A percentile compares a stretch with the other conserved stretches of the same genome.
Conservation (phyloP, 371 early-diverging fungal genomes). For the Rhizopus sp. region DNA sequence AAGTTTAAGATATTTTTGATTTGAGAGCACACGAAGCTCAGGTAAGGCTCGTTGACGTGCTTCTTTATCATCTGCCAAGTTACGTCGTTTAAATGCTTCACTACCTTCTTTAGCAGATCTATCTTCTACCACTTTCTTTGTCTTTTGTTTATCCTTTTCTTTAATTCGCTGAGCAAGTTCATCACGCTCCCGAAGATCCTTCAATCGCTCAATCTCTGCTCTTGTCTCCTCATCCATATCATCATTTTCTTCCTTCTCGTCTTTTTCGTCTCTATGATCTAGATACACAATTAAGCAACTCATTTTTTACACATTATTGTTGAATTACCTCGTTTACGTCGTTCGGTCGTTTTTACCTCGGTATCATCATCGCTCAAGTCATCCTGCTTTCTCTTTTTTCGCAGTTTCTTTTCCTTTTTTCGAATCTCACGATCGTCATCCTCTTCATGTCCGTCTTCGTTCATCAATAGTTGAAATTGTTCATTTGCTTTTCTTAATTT, state of each 20-base stretch:
- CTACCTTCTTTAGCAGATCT: slow-evolving; percentile 73
- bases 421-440: slow-evolving; percentile 29
- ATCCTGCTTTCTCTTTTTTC: slow-evolving; percentile 57
- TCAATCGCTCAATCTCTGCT: slow-evolving; percentile 54
- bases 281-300: not conserved
- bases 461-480: slow-evolving; percentile 55
- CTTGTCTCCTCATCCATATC: slow-evolving; percentile 44
- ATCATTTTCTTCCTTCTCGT: slow-evolving; percentile 37
- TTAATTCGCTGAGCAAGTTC: slow-evolving; percentile 85
- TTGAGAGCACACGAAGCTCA: slow-evolving; percentile 78
- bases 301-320: slow-evolving; percentile 15
- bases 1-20: slow-evolving; percentile 88
- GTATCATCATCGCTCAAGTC: slow-evolving; percentile 60
- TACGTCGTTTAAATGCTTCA: slow-evolving; percentile 70
- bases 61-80: slow-evolving; percentile 82
- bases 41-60: slow-evolving; percentile 66
- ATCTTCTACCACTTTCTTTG: slow-evolving; percentile 82
- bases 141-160: slow-evolving; percentile 82
- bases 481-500: slow-evolving; percentile 62
- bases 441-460: slow-evolving; percentile 43
- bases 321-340: slow-evolving; percentile 23
- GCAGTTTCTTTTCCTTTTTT: slow-evolving; percentile 52
- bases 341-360: slow-evolving; percentile 45
- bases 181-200: slow-evolving; percentile 82
- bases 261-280: slow-evolving; percentile 10